phyloP scores from a whole-genome alignment of 805 yeast genomes.

The Zygotorulaspora chibaensis region DNA sequence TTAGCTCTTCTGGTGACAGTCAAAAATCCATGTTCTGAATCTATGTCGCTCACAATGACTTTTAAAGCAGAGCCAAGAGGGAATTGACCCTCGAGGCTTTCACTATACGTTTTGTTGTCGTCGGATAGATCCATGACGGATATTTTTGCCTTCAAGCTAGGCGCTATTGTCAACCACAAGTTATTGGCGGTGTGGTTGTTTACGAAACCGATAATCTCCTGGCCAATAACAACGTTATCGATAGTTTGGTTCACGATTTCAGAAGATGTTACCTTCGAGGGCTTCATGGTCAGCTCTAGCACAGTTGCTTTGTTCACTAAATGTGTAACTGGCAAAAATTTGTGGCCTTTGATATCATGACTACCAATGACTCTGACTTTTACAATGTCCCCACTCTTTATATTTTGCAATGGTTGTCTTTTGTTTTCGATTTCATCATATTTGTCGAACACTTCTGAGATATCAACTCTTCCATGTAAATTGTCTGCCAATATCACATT shows the following conservation, averaged over 20 bases:
- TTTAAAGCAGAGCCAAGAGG: slow-evolving; percentile 71
- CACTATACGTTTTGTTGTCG: slow-evolving; percentile 43
- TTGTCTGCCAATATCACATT: slow-evolving; percentile 74
- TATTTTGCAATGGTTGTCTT: slow-evolving; percentile 54
- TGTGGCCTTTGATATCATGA: slow-evolving; percentile 66
- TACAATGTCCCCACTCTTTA: slow-evolving; percentile 53
- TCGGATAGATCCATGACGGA: slow-evolving; percentile 60
- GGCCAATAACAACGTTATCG: slow-evolving; percentile 46
- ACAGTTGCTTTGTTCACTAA: slow-evolving; percentile 51
- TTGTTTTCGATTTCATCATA: slow-evolving; percentile 52
- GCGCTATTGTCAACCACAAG: slow-evolving; percentile 67
- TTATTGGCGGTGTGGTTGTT: slow-evolving; percentile 58
- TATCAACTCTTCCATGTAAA: slow-evolving; percentile 73
- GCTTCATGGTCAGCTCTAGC: slow-evolving; percentile 59
- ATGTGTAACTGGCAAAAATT: slow-evolving; percentile 62
- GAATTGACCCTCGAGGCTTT: slow-evolving; percentile 49
- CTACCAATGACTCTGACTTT: slow-evolving; percentile 69
- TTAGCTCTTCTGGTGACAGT: slow-evolving; percentile 47
- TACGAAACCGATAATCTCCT: slow-evolving; percentile 54
- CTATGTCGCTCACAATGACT: slow-evolving; percentile 52
- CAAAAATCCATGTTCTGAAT: slow-evolving; percentile 48
- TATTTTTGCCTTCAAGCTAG: slow-evolving; percentile 62
- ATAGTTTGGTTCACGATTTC: slow-evolving; percentile 35
- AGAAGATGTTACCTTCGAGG: slow-evolving; percentile 34
- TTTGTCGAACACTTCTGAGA: slow-evolving; percentile 60